phyloP scores from a whole-genome alignment of 345 rosid genomes.

The Eucalyptus albens region DNA sequence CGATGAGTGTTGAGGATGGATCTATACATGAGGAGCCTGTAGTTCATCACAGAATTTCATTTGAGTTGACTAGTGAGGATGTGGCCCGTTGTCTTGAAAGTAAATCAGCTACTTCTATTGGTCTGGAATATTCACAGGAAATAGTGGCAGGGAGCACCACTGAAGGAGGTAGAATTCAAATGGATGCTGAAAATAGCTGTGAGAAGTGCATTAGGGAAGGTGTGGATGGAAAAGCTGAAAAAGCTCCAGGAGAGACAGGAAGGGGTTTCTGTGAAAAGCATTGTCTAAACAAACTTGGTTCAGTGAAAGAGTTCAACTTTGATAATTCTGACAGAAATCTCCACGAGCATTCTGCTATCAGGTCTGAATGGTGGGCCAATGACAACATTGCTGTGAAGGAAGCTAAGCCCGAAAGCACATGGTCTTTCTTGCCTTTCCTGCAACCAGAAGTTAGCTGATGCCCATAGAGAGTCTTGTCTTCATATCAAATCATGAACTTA shows the following conservation, averaged over 20 bases:
- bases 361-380: slow-evolving; percentile 79
- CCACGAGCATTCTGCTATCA: slow-evolving; percentile 25
- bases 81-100: slow-evolving; percentile 82
- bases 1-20: slow-evolving; percentile 28
- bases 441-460: slow-evolving; percentile 63
- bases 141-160: background rate
- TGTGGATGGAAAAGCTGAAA: background rate
- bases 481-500: background rate
- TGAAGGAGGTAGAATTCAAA: background rate
- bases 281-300: slow-evolving; percentile 51
- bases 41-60: slow-evolving; percentile 71
- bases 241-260: background rate
- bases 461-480: background rate
- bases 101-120: slow-evolving; percentile 15
- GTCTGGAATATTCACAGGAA: slow-evolving; percentile 11
- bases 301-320: slow-evolving; percentile 83
- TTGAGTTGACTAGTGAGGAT: slow-evolving; percentile 92
- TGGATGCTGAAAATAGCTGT: background rate
- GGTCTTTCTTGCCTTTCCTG: slow-evolving; percentile 84
- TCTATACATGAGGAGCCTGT: slow-evolving; percentile 21
- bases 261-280: slow-evolving; percentile 33
- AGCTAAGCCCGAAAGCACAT: slow-evolving; percentile 32
- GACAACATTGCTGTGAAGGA: slow-evolving; percentile 59
- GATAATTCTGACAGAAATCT: slow-evolving; percentile 48
- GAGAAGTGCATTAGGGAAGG: slow-evolving; percentile 13